phyloP scores from a whole-genome alignment of 2,329 filamentous ascomycete species.

The Calonectria pseudoreteaudii region DNA sequence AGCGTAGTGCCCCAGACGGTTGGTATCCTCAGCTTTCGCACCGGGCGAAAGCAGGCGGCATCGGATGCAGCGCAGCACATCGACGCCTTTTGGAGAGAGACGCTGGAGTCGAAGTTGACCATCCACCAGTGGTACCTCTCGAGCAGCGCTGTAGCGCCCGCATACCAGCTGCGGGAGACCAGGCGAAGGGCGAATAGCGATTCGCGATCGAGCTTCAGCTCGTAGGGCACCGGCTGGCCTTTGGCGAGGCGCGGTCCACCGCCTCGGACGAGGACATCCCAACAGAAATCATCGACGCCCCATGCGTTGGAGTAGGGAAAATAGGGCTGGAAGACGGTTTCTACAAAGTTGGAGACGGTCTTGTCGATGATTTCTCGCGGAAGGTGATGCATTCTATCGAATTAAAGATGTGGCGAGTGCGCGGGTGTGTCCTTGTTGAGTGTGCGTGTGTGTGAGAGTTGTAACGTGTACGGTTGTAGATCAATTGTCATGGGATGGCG shows the following conservation, averaged over 20 bases:
- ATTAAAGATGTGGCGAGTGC: background rate
- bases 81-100: background rate
- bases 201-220: background rate
- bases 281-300: background rate
- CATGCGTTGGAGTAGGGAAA: background rate
- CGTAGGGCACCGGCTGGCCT: background rate
- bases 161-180: background rate
- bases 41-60: background rate
- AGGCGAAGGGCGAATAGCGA: background rate
- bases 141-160: background rate
- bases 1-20: background rate
- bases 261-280: conserved; percentile 5
- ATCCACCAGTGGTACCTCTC: background rate
- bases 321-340: conserved; percentile 3
- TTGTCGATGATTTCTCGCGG: conserved; percentile 8
- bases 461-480: background rate
- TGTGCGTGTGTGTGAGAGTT: background rate
- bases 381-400: background rate
- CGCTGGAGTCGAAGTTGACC: background rate
- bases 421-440: background rate
- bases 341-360: conserved; percentile 1
- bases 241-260: background rate
- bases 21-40: background rate
- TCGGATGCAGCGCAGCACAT: background rate
- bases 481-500: background rate